Evolutionary conservation across 163 green algal genomes (phyloP), one percentile per base, ranked within the genome.

Genomic region (Scenedesmus sp.): DNA sequence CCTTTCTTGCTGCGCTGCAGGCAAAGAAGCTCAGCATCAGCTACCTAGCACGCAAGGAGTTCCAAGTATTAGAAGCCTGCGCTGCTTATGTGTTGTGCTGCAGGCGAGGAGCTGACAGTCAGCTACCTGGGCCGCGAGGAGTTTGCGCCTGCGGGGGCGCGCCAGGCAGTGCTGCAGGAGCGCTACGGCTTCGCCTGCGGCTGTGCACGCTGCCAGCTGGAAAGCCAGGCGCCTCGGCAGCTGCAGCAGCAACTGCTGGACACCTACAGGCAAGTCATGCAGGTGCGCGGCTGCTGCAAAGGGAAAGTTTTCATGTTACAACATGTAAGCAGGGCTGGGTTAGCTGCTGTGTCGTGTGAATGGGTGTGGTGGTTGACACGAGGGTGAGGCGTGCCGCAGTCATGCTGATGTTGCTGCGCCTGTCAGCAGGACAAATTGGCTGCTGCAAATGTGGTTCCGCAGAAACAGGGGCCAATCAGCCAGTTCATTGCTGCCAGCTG

Each of bases 61-160:
- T 46, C 34, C 34, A 46, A 46, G 34, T 46, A 46, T 46, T 1
- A 46, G 0, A 46, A 46, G 34, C 34, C 34, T 46, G 34, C 34
- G 34, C 34, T 46, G 34, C 34, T 86, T 26, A 9, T 86, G 81
- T 26, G 15, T 26, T 64, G 81, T 64, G 64, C 34, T 55, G 26
- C 76, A 88, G 90, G 90, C 9, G 66, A 89, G 1, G 94, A 95
- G 84, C 67, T 95, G 20, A 88, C 84, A 10, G 73, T 95, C 3
- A 93, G 88, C 26, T 95, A 95, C 87, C 92, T 95, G 0, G 94
- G 94, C 0, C 86, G 94, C 2, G 92, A 95, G 66, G 92, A 94
- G 59, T 92, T 95, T 46, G 79, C 92, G 18, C 94, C 94, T 15
- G 79, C 57, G 3, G 54, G 15, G 0, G 90, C 84, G 20, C 85